These are phyloP conservation scores for Elongisporangium senticosum DNA, from an alignment of 352 stramenopile species.

Conservation along the genomic window DNA sequence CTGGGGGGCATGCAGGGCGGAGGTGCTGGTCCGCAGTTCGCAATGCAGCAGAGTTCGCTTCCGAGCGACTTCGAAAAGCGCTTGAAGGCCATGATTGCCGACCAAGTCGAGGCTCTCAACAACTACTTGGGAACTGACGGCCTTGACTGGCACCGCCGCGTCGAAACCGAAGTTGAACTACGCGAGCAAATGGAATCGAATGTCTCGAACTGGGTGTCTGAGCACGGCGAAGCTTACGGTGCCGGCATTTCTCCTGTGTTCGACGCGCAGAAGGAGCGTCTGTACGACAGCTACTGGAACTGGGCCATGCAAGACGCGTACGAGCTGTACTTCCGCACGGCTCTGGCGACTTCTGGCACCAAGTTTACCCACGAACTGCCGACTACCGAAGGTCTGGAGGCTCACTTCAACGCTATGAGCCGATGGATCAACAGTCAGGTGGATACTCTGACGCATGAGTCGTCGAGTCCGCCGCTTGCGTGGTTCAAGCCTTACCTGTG, in stretches of 20 bases:
- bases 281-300: constrained; percentile 83
- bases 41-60: constrained; percentile 12
- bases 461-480: constrained; percentile 30
- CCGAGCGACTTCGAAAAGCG: constrained; percentile 46
- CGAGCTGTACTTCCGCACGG: constrained; percentile 53
- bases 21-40: constrained; percentile 15
- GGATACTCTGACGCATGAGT: constrained; percentile 31
- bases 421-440: constrained; percentile 50
- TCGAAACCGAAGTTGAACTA: constrained; percentile 42
- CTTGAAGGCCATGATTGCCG: constrained; percentile 50
- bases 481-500: constrained; percentile 63
- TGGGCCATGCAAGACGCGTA: constrained; percentile 68
- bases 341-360: constrained; percentile 18
- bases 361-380: constrained; percentile 12
- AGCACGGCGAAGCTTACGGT: constrained; percentile 57
- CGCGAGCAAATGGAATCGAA: constrained; percentile 51
- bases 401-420: constrained; percentile 47
- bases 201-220: constrained; percentile 39
- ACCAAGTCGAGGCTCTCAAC: constrained; percentile 44
- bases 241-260: constrained; percentile 54
- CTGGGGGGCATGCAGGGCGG: constrained; percentile 29
- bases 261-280: constrained; percentile 62
- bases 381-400: constrained; percentile 21
- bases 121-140: constrained; percentile 45
- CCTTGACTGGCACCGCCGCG: constrained; percentile 42